These are phyloP conservation scores for Oryza brachyantha DNA, from an alignment of 176 grass and related monocot species.

Conservation along the genomic window DNA sequence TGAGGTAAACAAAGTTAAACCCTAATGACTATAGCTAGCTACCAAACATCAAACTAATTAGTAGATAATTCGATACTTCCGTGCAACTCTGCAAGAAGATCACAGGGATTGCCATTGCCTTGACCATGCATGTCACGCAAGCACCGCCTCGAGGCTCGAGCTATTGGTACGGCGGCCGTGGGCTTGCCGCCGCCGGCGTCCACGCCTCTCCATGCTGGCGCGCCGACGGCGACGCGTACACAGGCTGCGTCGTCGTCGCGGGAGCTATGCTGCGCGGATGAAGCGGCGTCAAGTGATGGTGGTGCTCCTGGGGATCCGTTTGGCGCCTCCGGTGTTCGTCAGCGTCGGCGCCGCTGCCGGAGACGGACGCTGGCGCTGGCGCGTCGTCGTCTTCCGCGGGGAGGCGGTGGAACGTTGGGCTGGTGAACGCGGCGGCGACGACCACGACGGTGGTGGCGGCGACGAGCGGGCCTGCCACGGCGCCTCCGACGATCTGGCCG, in stretches of 20 bases:
- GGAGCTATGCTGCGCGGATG: conserved; percentile 6
- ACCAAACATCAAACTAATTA: neutral
- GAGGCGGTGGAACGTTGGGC: conserved; percentile 49
- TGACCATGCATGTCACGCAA: neutral
- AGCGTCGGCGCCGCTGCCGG: conserved; percentile 25
- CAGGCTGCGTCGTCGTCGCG: conserved; percentile 17
- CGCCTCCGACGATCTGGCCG: conserved; percentile 78
- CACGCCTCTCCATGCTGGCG: conserved; percentile 26
- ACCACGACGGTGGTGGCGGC: conserved; percentile 61
- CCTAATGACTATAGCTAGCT: neutral
- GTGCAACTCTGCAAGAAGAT: neutral
- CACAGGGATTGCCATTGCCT: neutral
- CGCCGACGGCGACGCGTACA: neutral
- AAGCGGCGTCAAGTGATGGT: neutral
- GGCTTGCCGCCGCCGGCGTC: neutral
- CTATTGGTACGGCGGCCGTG: conserved; percentile 30
- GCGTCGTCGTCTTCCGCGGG: conserved; percentile 52
- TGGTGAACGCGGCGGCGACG: conserved; percentile 36
- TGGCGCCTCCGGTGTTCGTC: conserved; percentile 31
- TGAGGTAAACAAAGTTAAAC: neutral
- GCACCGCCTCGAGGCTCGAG: neutral
- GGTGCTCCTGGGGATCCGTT: conserved; percentile 1
- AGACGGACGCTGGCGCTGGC: conserved; percentile 34
- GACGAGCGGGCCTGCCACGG: conserved; percentile 55
- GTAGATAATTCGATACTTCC: neutral